Evolutionary conservation across 768 basidiomycete genomes (phyloP).

Genomic region (Rhodotorula kratochvilovae): DNA sequence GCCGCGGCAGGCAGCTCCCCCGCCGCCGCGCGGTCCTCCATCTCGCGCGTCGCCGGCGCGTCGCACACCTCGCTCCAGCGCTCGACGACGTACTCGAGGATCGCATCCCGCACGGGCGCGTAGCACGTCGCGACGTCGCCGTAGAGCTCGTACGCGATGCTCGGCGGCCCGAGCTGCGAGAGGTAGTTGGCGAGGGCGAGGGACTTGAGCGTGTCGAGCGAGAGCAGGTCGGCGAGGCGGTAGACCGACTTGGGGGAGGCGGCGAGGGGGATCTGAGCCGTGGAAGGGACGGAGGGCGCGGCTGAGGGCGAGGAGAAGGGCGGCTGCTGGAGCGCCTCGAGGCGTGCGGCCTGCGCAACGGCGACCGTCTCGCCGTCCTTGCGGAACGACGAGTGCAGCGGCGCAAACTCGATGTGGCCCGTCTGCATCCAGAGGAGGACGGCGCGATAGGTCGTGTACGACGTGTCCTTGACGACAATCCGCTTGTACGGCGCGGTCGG

Average conservation of each 20-base stretch:
- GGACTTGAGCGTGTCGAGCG: background rate
- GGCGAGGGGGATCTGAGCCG: no score
- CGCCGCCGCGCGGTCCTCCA: background rate
- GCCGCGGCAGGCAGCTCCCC: background rate
- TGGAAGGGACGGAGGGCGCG: no score
- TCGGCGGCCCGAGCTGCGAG: background rate
- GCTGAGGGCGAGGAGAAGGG: no score
- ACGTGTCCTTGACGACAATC: background rate
- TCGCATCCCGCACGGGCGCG: background rate
- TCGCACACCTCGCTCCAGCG: background rate
- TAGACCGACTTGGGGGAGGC: constrained; percentile 19
- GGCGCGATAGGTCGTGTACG: constrained; percentile 14
- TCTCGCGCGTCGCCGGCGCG: background rate
- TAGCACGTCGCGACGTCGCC: background rate
- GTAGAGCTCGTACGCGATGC: constrained; percentile 8
- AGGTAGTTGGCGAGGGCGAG: constrained; percentile 10
- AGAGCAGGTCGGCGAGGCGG: constrained; percentile 7
- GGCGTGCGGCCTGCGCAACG: no score
- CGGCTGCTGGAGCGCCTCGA: no score
- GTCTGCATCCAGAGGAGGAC: constrained; percentile 7
- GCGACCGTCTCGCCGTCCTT: no score
- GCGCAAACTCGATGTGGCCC: constrained; percentile 3
- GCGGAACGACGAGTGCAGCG: constrained; percentile 2
- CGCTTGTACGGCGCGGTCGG: no score
- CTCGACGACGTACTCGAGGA: constrained; percentile 1